Conservation (phyloP, 148 eudicot genomes). For the Vaccinium corymbosum region DNA sequence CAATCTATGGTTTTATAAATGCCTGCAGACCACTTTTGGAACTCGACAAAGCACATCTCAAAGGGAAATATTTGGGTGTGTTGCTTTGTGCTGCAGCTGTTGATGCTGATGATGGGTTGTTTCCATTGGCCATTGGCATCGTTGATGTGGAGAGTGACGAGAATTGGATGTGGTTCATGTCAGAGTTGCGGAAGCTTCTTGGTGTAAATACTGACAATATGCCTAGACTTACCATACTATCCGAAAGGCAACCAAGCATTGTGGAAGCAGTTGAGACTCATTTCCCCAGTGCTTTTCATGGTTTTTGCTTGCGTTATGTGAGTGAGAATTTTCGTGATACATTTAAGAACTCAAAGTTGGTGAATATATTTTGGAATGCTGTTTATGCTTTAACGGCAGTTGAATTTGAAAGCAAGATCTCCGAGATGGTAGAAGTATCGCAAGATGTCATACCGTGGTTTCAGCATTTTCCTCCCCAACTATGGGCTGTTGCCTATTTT, state of each 20-base stretch:
- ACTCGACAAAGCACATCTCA: constrained; percentile 71
- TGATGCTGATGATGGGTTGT: constrained; percentile 83
- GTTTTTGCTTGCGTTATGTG: constrained; percentile 76
- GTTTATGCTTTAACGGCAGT: constrained; percentile 82
- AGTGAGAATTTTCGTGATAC: constrained; percentile 96
- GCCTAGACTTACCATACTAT: constrained; percentile 91
- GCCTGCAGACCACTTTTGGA: constrained; percentile 95
- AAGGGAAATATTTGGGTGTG: constrained; percentile 87
- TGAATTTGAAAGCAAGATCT: constrained; percentile 74
- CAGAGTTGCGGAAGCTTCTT: constrained; percentile 88
- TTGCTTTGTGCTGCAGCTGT: constrained; percentile 85
- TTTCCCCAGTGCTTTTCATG: constrained; percentile 84
- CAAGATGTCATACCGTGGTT: constrained; percentile 75
- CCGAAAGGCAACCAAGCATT: constrained; percentile 78
- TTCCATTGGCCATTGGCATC: constrained; percentile 81
- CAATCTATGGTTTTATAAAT: constrained; percentile 83
- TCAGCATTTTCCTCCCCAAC: constrained; percentile 69
- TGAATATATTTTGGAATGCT: constrained; percentile 96
- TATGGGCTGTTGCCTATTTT: constrained; percentile 95
- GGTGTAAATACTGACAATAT: constrained; percentile 87
- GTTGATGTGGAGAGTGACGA: constrained; percentile 90
- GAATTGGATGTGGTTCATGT: constrained; percentile 99
- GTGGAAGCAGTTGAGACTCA: constrained; percentile 89
- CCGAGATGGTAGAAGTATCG: constrained; percentile 85
- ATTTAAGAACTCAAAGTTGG: constrained; percentile 81